Conservation (phyloP, 345 rosid species). For the Laguncularia racemosa region DNA sequence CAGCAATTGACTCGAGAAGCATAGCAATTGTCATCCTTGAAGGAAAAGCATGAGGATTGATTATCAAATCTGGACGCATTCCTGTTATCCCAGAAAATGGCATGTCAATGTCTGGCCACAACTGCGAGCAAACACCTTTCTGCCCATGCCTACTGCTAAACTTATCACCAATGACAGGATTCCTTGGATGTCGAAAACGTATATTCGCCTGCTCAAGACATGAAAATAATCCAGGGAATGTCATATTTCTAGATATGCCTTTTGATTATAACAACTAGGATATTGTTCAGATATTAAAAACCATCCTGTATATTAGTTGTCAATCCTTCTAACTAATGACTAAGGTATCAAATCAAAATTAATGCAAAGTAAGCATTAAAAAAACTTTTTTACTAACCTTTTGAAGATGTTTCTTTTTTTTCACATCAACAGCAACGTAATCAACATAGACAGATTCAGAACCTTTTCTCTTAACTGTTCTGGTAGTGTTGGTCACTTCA, state of each 20-base stretch:
- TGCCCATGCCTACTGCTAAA: slow-evolving; percentile 99
- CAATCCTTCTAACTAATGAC: background rate
- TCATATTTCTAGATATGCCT: too few species aligned
- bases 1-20: slow-evolving; percentile 96
- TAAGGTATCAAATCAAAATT: background rate
- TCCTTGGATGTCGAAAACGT: slow-evolving; percentile 85
- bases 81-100: slow-evolving; percentile 94
- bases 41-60: slow-evolving; percentile 99
- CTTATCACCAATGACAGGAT: slow-evolving; percentile 92
- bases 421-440: slow-evolving; percentile 72
- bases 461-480: slow-evolving; percentile 43
- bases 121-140: slow-evolving; percentile 97
- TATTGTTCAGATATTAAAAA: too few species aligned
- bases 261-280: too few species aligned
- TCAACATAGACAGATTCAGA: slow-evolving; percentile 72
- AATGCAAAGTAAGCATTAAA: background rate
- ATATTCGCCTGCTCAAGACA: slow-evolving; percentile 55
- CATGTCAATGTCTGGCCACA: slow-evolving; percentile 98
- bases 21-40: slow-evolving; percentile 97
- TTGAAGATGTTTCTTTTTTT: slow-evolving; percentile 52
- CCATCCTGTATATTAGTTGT: too few species aligned
- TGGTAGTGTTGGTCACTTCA: slow-evolving; percentile 33
- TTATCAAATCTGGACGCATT: slow-evolving; percentile 97
- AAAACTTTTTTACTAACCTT: slow-evolving; percentile 72
- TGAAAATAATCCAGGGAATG: background rate